Evolutionary conservation across 176 grass and related monocot species (phyloP), one percentile per base, ranked within the genome.

Genomic region (Bolboschoenus planiculmis): DNA sequence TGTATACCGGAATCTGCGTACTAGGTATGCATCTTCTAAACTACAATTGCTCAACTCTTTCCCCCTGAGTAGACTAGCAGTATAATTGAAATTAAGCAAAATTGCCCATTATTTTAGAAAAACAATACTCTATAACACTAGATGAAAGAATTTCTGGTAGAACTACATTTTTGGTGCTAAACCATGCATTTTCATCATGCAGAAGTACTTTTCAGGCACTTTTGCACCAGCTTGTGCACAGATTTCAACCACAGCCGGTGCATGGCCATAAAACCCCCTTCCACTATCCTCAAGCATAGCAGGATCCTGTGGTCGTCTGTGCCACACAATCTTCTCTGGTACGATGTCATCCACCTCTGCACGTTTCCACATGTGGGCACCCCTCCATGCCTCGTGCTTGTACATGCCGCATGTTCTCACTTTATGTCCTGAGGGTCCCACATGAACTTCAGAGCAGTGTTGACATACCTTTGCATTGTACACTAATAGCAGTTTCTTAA

Each of bases 401-500:
- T 94, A 98, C 29, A 98, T 84, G 36, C 95, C 95, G 85, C 92
- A 98, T 83, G 88, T 90, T 59, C 90, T 91, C 33, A 89, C 92
- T 85, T 88, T 98, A 72, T 98, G 92, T 57, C 90, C 92, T 63
- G 90, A 89, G 55, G 86, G 66, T 42, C 95, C 92, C 56, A 98
- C 76, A 43, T 98, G 92, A 62, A 98, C 87, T 88, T 98, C 95
- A 36, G 89, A 93, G 83, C 92, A 98, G 57, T 91, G 33, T 75
- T 90, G 48, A 56, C 95, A 97, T 26, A 93, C 92, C 81, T 97
- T 97, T 35, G 88, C 88, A 75, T 92, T 92, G 81, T 97, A 97
- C 7, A 93, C 95, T 42, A 97, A 48, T 21, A 97, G 80, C 50
- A 97, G 89, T 87, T 91, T 94, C 40, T 84, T 83, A 53, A 94